Percentiles rank a stretch among this genome's conserved stretches.
Evolutionary conservation across 257 asterid species (phyloP).

Genomic region (Jacaranda copaia): DNA sequence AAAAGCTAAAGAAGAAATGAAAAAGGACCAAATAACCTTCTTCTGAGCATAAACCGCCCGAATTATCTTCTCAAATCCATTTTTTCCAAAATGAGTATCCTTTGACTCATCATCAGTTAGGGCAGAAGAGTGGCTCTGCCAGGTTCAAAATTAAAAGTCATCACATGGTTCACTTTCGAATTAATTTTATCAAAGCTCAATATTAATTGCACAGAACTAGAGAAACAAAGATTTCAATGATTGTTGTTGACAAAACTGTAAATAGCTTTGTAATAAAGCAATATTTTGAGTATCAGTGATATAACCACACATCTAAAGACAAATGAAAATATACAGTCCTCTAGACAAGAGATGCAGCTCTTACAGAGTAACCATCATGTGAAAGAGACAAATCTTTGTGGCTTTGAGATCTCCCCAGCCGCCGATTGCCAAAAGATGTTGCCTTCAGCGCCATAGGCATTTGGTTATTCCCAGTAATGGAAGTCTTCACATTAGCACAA

Average conservation of each 20-base stretch:
- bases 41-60: constrained; percentile 71
- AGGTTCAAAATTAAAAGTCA: constrained; percentile 39
- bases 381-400: constrained; percentile 56
- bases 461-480: constrained; percentile 44
- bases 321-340: constrained; percentile 10
- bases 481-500: constrained; percentile 46
- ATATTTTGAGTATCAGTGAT: not conserved
- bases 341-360: constrained; percentile 36
- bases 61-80: constrained; percentile 74
- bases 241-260: not conserved
- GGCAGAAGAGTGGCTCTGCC: constrained; percentile 81
- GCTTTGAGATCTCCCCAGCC: constrained; percentile 67
- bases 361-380: constrained; percentile 87
- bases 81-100: constrained; percentile 56
- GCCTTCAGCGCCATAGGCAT: constrained; percentile 41
- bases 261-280: constrained; percentile 20
- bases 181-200: constrained; percentile 29
- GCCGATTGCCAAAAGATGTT: constrained; percentile 53
- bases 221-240: not conserved
- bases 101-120: constrained; percentile 80
- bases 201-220: not conserved
- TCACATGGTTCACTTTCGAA: constrained; percentile 25
- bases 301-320: constrained; percentile 5
- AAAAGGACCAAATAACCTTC: constrained; percentile 50
- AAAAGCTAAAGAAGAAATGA: not conserved